A percentile compares a stretch with the other conserved stretches of the same genome.
These are phyloP conservation scores for Phytophthora quininea DNA, from an alignment of 352 stramenopile species.

Conservation along the genomic window DNA sequence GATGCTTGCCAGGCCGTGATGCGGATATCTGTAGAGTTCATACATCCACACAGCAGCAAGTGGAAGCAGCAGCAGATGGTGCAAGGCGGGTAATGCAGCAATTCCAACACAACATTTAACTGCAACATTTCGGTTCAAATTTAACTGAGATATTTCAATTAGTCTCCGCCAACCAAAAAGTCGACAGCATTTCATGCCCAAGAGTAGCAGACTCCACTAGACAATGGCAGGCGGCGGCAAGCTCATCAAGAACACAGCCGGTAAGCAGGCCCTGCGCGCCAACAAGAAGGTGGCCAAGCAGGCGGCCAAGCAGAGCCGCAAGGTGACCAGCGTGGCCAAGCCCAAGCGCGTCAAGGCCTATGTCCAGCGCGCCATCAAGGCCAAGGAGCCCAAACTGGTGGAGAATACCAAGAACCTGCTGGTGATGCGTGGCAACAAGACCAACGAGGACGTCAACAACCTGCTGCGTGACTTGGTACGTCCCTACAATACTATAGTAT, in stretches of 20 bases:
- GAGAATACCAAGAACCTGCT: constrained; percentile 93
- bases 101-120: no score
- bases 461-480: constrained; percentile 82
- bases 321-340: constrained; percentile 71
- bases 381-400: constrained; percentile 91
- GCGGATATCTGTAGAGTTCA: no score
- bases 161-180: constrained; percentile 14
- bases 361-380: constrained; percentile 84
- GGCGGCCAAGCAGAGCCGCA: constrained; percentile 70
- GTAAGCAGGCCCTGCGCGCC: constrained; percentile 70
- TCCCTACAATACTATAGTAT: background rate
- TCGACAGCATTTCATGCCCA: background rate
- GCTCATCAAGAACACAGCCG: constrained; percentile 68
- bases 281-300: constrained; percentile 76
- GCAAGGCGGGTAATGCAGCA: no score
- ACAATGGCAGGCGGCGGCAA: constrained; percentile 71
- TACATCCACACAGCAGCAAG: no score
- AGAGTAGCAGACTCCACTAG: constrained; percentile 4
- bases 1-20: no score
- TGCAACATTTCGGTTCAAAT: no score
- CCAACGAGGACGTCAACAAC: constrained; percentile 81
- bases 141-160: background rate
- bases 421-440: constrained; percentile 91
- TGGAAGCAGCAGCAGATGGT: no score
- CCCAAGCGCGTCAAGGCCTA: constrained; percentile 84